Evolutionary conservation across 139 green algal species (phyloP).

Genomic region (Volvox reticuliferus): DNA sequence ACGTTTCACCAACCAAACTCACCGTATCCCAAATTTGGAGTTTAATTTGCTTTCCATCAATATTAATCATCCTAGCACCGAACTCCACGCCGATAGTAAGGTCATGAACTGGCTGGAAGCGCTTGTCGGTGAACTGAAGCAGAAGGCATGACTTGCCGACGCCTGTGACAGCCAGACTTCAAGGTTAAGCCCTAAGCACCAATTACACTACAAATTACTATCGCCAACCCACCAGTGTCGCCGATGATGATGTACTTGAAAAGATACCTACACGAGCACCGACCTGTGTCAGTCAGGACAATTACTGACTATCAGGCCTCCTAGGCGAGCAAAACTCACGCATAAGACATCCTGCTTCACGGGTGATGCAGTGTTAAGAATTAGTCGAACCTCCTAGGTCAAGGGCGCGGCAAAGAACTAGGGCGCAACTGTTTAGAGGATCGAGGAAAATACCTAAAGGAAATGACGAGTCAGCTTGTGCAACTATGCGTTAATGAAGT

Average conservation of each 20-base stretch:
- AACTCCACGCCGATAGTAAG: slow-evolving; percentile 96
- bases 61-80: slow-evolving; percentile 98
- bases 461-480: no score
- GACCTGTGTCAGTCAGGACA: neutral
- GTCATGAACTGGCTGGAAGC: slow-evolving; percentile 98
- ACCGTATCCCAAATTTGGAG: slow-evolving; percentile 98
- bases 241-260: slow-evolving; percentile 99
- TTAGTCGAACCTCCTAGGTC: neutral
- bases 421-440: neutral
- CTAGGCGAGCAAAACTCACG: slow-evolving; percentile 48
- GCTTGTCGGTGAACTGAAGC: slow-evolving; percentile 99
- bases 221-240: slow-evolving; percentile 82
- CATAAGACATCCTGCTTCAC: slow-evolving; percentile 60
- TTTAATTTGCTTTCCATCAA: slow-evolving; percentile 99
- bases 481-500: no score
- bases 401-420: neutral
- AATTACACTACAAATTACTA: neutral
- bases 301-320: neutral
- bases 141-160: slow-evolving; percentile 99
- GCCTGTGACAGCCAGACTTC: slow-evolving; percentile 73
- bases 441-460: neutral
- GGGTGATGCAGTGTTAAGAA: neutral
- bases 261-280: slow-evolving; percentile 76
- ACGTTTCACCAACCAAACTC: slow-evolving; percentile 10
- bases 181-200: neutral